Evolutionary conservation across 371 early-diverging fungal species (phyloP), one percentile per base, ranked within the genome.

Genomic region (Apophysomyces variabilis): DNA sequence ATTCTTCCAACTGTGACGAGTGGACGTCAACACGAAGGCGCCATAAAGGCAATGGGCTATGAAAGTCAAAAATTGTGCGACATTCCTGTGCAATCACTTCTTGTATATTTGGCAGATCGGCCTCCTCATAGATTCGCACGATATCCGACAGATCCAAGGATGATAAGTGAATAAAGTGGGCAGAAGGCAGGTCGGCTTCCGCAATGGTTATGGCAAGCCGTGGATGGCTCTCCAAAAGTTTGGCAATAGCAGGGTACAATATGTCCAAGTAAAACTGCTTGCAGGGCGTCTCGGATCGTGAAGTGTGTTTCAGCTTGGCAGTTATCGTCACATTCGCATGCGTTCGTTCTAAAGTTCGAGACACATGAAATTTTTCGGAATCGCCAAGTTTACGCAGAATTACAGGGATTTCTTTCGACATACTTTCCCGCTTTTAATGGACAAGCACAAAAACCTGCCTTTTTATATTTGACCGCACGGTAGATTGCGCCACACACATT

Each of bases 341-440:
- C 1, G 66, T 61, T 8, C 66, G n/a, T 5, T 61, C 65, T 3
- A 82, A 35, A 0, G 67, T 62, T 7, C 76, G 76, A 26, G 78
- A 71, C 4, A 67, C 37, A 38, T 82, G 83, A 39, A 72, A 82
- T 39, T 78, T 82, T 58, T 82, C 80, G 7, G 79, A 43, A 1
- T 71, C 9, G 14, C 83, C 80, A 1, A 82, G 64, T 14, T 45
- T 41, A 43, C 68, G 59, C 37, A 50, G 54, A 50, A 26, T 16
- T 21, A 21, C 21, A 3, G 54, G 21, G 9, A 50, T 9, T 50
- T 16, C 54, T 21, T n/a, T 50, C 7, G 54, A 21, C 54, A 50
- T 50, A 26, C 6, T 11, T 26, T 21, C 54, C 1, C 21, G 21
- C 16, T 21, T 50, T 9, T 21, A 47, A 50, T 50, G 21, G 9